A percentile compares a stretch with the other conserved stretches of the same genome.
Conservation (phyloP, 768 basidiomycete species). For the Floccularia luteovirens region DNA sequence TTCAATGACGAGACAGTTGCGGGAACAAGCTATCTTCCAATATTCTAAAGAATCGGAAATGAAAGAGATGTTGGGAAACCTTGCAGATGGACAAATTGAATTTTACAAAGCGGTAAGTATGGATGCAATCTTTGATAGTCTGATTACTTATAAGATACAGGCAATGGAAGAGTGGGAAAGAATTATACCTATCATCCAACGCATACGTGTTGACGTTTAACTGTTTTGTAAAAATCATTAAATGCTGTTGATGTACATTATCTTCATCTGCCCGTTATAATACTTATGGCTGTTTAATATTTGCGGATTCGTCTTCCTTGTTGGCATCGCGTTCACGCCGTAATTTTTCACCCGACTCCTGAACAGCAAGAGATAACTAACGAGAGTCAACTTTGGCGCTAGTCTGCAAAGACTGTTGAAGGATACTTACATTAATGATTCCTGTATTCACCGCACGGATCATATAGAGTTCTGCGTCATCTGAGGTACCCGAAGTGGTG, state of each 20-base stretch:
- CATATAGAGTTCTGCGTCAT: slow-evolving; percentile 65
- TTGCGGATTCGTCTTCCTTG: slow-evolving; percentile 11
- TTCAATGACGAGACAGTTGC: slow-evolving; percentile 93
- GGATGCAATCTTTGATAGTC: slow-evolving; percentile 4
- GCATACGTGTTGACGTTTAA: slow-evolving; percentile 89
- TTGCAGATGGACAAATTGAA: slow-evolving; percentile 93
- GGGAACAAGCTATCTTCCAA: slow-evolving; percentile 89
- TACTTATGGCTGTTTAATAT: slow-evolving; percentile 10
- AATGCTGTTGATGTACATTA: slow-evolving; percentile 13
- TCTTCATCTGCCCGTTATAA: slow-evolving; percentile 7
- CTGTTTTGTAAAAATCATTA: slow-evolving; percentile 2
- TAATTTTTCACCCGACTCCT: slow-evolving; percentile 73
- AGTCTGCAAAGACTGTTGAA: not conserved
- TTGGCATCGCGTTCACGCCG: slow-evolving; percentile 19
- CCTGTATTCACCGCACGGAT: slow-evolving; percentile 80
- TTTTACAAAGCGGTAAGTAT: slow-evolving; percentile 73
- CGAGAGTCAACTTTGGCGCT: slow-evolving; percentile 2
- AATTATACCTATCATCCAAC: slow-evolving; percentile 88
- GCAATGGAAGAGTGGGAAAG: slow-evolving; percentile 98
- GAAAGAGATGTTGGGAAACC: slow-evolving; percentile 87
- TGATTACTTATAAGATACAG: slow-evolving; percentile 23
- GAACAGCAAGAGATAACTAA: slow-evolving; percentile 72
- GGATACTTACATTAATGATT: slow-evolving; percentile 57
- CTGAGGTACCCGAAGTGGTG: slow-evolving; percentile 59
- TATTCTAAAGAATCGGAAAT: slow-evolving; percentile 89